Evolutionary conservation across 2,329 filamentous ascomycete genomes (phyloP).

Genomic region (Colletotrichum orchidophilum): DNA sequence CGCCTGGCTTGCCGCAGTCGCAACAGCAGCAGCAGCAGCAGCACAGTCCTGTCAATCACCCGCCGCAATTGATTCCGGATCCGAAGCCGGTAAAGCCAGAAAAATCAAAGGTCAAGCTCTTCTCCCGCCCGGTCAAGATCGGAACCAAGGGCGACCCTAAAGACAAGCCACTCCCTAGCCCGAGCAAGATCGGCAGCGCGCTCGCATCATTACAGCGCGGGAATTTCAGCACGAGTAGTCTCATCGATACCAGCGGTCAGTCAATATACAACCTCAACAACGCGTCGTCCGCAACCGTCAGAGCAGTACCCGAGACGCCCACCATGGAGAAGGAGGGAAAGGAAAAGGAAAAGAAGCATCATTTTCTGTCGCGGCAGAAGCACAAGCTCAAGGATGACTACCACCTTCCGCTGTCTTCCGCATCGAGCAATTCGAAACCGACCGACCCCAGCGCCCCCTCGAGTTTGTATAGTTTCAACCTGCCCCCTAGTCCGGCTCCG

Average conservation of each 20-base stretch:
- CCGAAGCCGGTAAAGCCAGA: conserved; percentile 67
- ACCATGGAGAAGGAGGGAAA: conserved; percentile 60
- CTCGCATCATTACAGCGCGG: conserved; percentile 71
- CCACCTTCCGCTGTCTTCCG: conserved; percentile 77
- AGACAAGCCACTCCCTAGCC: conserved; percentile 75
- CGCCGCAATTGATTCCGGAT: conserved; percentile 55
- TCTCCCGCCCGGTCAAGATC: conserved; percentile 81
- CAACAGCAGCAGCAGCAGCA: conserved; percentile 41
- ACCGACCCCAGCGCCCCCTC: conserved; percentile 79
- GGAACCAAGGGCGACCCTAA: conserved; percentile 74
- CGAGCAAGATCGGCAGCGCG: conserved; percentile 75
- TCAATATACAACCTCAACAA: conserved; percentile 81
- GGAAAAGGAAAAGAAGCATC: conserved; percentile 81
- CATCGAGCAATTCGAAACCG: conserved; percentile 79
- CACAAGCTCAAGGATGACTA: conserved; percentile 82
- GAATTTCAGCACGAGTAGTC: conserved; percentile 77
- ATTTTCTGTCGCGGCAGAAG: conserved; percentile 82
- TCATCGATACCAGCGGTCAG: conserved; percentile 68
- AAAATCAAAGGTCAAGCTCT: conserved; percentile 83
- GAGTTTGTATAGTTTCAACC: conserved; percentile 81
- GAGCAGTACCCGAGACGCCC: conserved; percentile 63
- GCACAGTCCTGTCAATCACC: conserved; percentile 48
- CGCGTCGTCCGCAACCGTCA: conserved; percentile 79
- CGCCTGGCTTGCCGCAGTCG: conserved; percentile 52
- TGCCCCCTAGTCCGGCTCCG: conserved; percentile 76